Percentiles rank a stretch among this genome's conserved stretches.
phyloP scores from a whole-genome alignment of 805 yeast species.

The Citeromyces matritensis region DNA sequence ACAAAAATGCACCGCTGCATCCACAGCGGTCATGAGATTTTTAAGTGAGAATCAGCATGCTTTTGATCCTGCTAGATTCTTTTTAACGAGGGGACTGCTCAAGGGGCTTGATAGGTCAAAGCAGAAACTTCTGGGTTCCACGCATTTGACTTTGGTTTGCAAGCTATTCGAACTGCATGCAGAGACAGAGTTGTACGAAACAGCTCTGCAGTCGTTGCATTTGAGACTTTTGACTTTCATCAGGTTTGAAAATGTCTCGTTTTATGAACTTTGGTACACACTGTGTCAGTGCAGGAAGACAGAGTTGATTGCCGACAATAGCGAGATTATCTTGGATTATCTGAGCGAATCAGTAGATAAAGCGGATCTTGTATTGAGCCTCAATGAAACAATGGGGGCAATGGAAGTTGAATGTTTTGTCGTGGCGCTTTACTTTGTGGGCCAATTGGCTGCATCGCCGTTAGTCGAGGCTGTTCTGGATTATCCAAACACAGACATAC shows the following conservation, averaged over 20 bases:
- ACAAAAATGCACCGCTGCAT: slow-evolving; percentile 10
- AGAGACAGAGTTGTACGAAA: slow-evolving; percentile 30
- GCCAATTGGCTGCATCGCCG: no score
- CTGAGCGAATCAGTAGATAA: slow-evolving; percentile 7
- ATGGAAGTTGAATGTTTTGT: no score
- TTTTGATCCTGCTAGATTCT: slow-evolving; percentile 61
- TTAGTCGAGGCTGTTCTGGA: no score
- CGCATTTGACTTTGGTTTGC: slow-evolving; percentile 14
- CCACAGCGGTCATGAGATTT: no score
- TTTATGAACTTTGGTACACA: neutral
- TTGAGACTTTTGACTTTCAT: slow-evolving; percentile 27
- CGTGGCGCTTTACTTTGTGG: no score
- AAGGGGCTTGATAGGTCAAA: slow-evolving; percentile 20
- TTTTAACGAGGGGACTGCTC: slow-evolving; percentile 38
- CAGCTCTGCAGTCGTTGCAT: slow-evolving; percentile 32
- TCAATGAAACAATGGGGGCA: no score
- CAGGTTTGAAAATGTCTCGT: slow-evolving; percentile 10
- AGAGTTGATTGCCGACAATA: slow-evolving; percentile 10
- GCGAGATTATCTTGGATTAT: slow-evolving; percentile 23
- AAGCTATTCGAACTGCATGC: slow-evolving; percentile 16
- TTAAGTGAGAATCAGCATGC: slow-evolving; percentile 25
- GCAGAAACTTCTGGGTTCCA: slow-evolving; percentile 6
- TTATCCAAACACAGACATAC: no score
- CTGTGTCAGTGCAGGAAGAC: neutral
- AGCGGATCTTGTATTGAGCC: slow-evolving; percentile 3